Evolutionary conservation across 169 alveolate genomes (phyloP).

Genomic region (Theileria orientalis): DNA sequence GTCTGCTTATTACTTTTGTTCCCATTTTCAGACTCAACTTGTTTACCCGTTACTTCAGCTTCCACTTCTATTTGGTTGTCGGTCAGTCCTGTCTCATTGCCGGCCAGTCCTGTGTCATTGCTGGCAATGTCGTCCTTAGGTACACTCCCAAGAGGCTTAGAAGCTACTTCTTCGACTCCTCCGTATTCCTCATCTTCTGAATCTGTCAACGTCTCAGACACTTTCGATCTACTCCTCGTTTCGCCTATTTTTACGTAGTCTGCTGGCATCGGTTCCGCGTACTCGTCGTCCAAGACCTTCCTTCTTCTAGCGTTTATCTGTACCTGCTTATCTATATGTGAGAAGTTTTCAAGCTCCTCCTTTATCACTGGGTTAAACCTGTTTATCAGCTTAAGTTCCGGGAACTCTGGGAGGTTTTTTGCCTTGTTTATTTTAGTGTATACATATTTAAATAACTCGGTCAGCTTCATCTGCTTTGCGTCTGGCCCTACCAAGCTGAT

Average conservation of each 20-base stretch:
- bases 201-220: not conserved
- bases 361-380: conserved; percentile 11
- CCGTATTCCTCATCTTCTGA: not conserved
- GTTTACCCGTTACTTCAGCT: not conserved
- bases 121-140: not conserved
- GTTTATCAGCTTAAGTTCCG: no score
- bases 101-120: no score
- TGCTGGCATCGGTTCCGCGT: conserved; percentile 11
- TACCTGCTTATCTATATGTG: not conserved
- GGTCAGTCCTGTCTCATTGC: no score
- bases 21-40: not conserved
- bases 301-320: conserved; percentile 27
- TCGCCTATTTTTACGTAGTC: conserved; percentile 27
- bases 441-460: conserved; percentile 50
- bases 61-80: not conserved
- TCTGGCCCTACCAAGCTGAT: no score
- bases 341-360: conserved; percentile 14
- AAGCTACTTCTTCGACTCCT: not conserved
- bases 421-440: conserved; percentile 46
- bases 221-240: no score
- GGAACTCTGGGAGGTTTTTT: conserved; percentile 45
- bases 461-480: conserved; percentile 48
- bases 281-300: conserved; percentile 25
- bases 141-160: not conserved
- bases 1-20: not conserved